Base-by-base conservation (phyloP, 441 rosid genomes). In the Croton laevigatus region DNA sequence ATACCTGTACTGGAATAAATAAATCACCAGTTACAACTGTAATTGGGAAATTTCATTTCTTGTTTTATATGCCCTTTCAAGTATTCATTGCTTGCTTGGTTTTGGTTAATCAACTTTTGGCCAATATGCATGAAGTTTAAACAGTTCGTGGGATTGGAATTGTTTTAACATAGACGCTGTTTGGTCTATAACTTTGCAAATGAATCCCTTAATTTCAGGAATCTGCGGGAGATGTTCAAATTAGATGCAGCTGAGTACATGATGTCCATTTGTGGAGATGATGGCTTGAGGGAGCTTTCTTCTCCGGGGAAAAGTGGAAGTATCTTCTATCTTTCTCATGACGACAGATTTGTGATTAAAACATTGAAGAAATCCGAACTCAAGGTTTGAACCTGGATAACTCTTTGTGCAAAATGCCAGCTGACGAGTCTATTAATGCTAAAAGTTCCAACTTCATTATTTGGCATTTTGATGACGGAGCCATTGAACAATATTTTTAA, bases 261-360 rank as follows among this genome's bases (percentile, higher is more conserved):
- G 99, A 96, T 96, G 99, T 96, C 99, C 76, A 93, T 95, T 62
- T 96, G 99, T 79, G 98, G 98, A n/a, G 93, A 90, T 80, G 96
- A 96, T 78, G 97, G 97, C 61, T 78, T 96, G 48, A 86, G 88
- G 71, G 96, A 88, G 85, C 76, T 89, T 82, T 80, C 95, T 48
- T 93, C 99, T 45, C 84, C 98, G 0, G 98, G 99, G 65, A 96
- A 96, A 87, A 96, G 99, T 70, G 99, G 98, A 83, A 95, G 99
- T 72, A 81, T 95, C 62, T 95, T 95, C 77, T 95, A 88, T 84
- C 88, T 89, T 72, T 95, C 99, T 57, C 97, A 82, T 46, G 97
- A 95, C 52, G 87, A 89, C 76, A 91, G 93, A 88, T 95, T 95
- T 76, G 91, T 95, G 79, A 89, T 95, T 62, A 95, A 95, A 87